Conservation (phyloP, 495 filamentous ascomycete species). For the Penicillium pulvis region DNA sequence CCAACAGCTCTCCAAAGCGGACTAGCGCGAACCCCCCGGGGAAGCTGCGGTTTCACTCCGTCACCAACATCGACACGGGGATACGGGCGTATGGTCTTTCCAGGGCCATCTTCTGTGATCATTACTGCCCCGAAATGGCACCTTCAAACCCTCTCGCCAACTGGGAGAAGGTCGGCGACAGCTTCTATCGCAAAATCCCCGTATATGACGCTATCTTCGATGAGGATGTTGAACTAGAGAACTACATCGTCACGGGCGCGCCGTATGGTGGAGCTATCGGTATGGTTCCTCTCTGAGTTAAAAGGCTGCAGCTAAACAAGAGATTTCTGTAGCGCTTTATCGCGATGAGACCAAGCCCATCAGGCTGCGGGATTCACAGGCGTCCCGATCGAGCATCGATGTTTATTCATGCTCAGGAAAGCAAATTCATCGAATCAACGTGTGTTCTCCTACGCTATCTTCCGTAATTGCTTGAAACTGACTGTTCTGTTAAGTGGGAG, state of each 20-base stretch:
- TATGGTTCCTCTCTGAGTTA: conserved; percentile 41
- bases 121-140: conserved; percentile 32
- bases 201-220: conserved; percentile 92
- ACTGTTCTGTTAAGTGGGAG: conserved; percentile 69
- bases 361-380: conserved; percentile 68
- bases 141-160: conserved; percentile 73
- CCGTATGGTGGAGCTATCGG: conserved; percentile 94
- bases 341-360: conserved; percentile 86
- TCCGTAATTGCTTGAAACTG: background rate
- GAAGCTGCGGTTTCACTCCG: conserved; percentile 13
- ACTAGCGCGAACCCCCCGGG: conserved; percentile 18
- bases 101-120: conserved; percentile 18
- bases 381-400: conserved; percentile 82
- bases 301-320: conserved; percentile 6
- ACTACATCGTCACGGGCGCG: conserved; percentile 88
- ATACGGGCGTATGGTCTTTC: conserved; percentile 21
- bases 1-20: conserved; percentile 10
- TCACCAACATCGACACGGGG: conserved; percentile 25
- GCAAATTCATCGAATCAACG: conserved; percentile 70
- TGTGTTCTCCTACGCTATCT: conserved; percentile 32
- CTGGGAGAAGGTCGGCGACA: conserved; percentile 90
- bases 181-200: conserved; percentile 91
- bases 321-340: conserved; percentile 66
- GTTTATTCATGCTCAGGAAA: conserved; percentile 92
- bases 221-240: conserved; percentile 89